phyloP scores from a whole-genome alignment of 352 stramenopile genomes.

The Phytophthora litchii region DNA sequence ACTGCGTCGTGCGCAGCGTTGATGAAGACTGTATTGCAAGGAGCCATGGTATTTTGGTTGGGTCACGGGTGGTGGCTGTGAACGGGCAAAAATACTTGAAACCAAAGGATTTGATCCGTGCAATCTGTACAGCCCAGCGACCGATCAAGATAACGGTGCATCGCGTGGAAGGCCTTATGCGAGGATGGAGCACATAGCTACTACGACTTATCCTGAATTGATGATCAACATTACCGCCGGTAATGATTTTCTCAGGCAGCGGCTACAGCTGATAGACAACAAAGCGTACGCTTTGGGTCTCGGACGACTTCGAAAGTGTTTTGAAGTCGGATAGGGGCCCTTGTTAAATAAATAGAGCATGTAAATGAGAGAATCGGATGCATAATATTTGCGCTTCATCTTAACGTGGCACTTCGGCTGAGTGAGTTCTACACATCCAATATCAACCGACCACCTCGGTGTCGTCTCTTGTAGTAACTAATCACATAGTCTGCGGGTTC shows the following conservation, averaged over 20 bases:
- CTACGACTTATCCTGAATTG: background rate
- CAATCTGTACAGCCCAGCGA: constrained; percentile 58
- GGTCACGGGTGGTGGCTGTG: constrained; percentile 66
- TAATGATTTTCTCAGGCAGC: constrained; percentile 1
- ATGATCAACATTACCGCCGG: background rate
- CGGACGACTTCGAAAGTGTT: constrained; percentile 28
- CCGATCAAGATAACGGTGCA: constrained; percentile 72
- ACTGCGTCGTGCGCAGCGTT: constrained; percentile 66
- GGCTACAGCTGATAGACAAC: constrained; percentile 7
- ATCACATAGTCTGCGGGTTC: constrained; percentile 56
- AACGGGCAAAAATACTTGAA: constrained; percentile 62
- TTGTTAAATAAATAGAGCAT: constrained; percentile 39
- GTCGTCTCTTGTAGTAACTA: constrained; percentile 48
- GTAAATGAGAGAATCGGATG: constrained; percentile 31
- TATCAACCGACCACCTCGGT: constrained; percentile 16
- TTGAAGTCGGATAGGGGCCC: constrained; percentile 16
- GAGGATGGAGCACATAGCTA: constrained; percentile 49
- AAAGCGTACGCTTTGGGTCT: constrained; percentile 3
- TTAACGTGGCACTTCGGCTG: no score
- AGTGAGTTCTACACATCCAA: constrained; percentile 52
- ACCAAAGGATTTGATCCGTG: constrained; percentile 51
- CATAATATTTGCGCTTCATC: constrained; percentile 12
- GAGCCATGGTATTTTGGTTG: constrained; percentile 65
- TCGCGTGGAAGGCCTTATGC: constrained; percentile 82
- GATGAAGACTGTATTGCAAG: constrained; percentile 63